Conservation (phyloP, 371 early-diverging fungal genomes). For the Lichtheimia ramosa region DNA sequence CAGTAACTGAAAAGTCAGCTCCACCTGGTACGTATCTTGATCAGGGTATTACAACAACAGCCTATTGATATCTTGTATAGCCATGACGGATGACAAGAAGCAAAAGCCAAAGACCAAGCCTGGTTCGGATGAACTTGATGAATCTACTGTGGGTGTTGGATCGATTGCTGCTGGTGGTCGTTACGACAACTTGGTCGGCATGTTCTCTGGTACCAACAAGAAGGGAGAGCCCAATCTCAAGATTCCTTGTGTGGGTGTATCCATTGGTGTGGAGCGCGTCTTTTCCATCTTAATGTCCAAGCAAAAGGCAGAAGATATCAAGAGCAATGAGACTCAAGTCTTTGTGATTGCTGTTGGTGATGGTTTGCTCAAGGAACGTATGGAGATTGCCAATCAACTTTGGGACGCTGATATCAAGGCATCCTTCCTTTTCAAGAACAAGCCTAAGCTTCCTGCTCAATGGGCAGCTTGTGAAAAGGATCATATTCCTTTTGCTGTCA, state of each 20-base stretch:
- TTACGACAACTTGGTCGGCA: slow-evolving; percentile 98
- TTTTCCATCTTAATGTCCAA: slow-evolving; percentile 83
- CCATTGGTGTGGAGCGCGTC: slow-evolving; percentile 97
- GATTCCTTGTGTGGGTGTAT: slow-evolving; percentile 98
- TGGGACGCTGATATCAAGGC: slow-evolving; percentile 88
- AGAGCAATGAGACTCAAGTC: slow-evolving; percentile 85
- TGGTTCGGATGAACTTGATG: slow-evolving; percentile 61
- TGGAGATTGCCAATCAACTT: slow-evolving; percentile 82
- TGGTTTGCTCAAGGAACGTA: slow-evolving; percentile 91
- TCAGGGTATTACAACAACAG: too few species aligned
- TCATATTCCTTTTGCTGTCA: slow-evolving; percentile 87
- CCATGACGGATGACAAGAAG: slow-evolving; percentile 37
- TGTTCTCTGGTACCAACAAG: slow-evolving; percentile 78
- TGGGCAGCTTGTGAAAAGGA: slow-evolving; percentile 83
- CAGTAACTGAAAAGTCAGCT: slow-evolving; percentile 73
- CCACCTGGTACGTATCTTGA: slow-evolving; percentile 27
- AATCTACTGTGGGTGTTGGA: slow-evolving; percentile 90
- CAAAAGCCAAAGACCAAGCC: slow-evolving; percentile 38
- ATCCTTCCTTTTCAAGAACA: slow-evolving; percentile 86
- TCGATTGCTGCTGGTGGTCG: slow-evolving; percentile 99
- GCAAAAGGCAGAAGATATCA: slow-evolving; percentile 61
- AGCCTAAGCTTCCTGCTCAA: slow-evolving; percentile 84
- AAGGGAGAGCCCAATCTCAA: slow-evolving; percentile 66
- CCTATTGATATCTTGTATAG: slow-evolving; percentile 6
- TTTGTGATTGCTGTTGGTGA: slow-evolving; percentile 88